These are phyloP conservation scores for Rutstroemia sp. DNA, from an alignment of 2,329 filamentous ascomycete genomes.

Conservation along the genomic window DNA sequence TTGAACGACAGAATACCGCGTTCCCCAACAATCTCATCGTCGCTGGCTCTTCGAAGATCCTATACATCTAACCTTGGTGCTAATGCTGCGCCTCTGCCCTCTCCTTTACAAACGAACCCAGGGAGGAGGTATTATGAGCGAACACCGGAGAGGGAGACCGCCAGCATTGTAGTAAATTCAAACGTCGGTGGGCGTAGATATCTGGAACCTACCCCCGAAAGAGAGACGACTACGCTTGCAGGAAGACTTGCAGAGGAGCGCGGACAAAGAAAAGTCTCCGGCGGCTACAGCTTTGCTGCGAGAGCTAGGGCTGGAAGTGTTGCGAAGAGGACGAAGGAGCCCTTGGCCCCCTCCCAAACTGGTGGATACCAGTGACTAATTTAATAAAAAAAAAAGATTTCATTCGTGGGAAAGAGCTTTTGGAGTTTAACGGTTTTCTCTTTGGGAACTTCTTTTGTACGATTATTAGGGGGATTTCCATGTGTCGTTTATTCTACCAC, in stretches of 20 bases:
- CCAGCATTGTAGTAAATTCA: conserved; percentile 12
- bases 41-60: conserved; percentile 20
- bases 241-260: conserved; percentile 23
- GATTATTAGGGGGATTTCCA: neutral
- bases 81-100: conserved; percentile 46
- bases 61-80: conserved; percentile 39
- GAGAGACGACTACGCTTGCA: conserved; percentile 24
- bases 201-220: conserved; percentile 25
- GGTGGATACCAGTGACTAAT: conserved; percentile 16
- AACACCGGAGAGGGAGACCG: conserved; percentile 10
- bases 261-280: conserved; percentile 24
- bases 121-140: conserved; percentile 10
- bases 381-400: neutral
- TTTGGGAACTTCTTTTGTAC: neutral
- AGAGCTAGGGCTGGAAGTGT: conserved; percentile 21
- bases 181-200: conserved; percentile 20
- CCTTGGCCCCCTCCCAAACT: conserved; percentile 16
- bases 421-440: neutral
- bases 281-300: conserved; percentile 16
- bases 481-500: neutral
- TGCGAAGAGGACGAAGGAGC: conserved; percentile 16
- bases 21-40: neutral
- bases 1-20: conserved; percentile 24
- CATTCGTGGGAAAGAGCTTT: conserved; percentile 1
- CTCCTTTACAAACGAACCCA: conserved; percentile 30